Base-by-base conservation (phyloP, 768 basidiomycete genomes). In the Lactarius akahatsu region DNA sequence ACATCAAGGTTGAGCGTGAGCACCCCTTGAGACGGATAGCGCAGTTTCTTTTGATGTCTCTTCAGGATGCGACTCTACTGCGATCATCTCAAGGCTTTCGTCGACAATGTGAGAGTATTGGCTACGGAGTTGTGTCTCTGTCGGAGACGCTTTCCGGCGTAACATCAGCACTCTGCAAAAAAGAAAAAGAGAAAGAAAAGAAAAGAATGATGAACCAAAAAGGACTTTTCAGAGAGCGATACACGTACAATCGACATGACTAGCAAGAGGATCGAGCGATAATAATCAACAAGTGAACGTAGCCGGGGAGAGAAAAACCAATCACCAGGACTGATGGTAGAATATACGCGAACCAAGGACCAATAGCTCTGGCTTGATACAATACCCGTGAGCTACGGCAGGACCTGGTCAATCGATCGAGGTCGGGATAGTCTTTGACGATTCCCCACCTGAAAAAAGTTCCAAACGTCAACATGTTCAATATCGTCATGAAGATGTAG, bases 401-500 rank as follows among this genome's bases (percentile, higher is more conserved):
- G 32, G 34, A 32, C 43, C 41, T 36, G 2, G 18, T 68, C 43
- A 66, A 40, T 30, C 20, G 36, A 34, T 36, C 23, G n/a, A 15
- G 32, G 6, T 28, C 40, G 32, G 32, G 18, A n/a, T 30, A 16
- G 26, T 38, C 50, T 34, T 45, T 4, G 16, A 36, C 11, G 6
- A 26, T 7, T 28, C 7, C 69, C 32, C 40, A 66, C 68, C 58
- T 57, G 57, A 71, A 60, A 32, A 66, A 71, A 10, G 62, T 56
- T 34, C 64, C 69, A 26, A 70, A 62, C 16, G 70, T 70, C 40
- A 71, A 40, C 4, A 50, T 55, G 41, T 71, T 71, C 56, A 71
- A 23, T 18, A 20, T n/a, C 18, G 69, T 69, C 65, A 66, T 70
- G 15, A 65, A 47, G 41, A 61, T 28, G 69, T 66, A 71, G 59